phyloP scores from a whole-genome alignment of 805 yeast species.

The Kluyveromyces siamensis region DNA sequence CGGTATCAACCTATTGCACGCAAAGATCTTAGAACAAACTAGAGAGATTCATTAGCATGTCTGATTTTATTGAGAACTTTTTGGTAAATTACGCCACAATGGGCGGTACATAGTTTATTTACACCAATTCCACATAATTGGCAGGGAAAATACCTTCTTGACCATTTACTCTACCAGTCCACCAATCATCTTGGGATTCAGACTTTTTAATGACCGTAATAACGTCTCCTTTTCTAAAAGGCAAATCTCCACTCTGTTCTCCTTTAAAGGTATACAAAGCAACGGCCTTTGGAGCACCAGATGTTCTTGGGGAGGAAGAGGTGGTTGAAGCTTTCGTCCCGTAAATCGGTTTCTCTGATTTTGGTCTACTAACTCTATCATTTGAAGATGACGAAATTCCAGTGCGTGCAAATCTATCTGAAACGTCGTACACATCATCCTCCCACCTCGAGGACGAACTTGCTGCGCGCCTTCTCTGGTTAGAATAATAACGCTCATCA shows the following conservation, averaged over 20 bases:
- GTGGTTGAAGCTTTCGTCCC: slow-evolving; percentile 16
- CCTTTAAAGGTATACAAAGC: slow-evolving; percentile 87
- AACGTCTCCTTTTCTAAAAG: slow-evolving; percentile 91
- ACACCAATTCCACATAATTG: slow-evolving; percentile 75
- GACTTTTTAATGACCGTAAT: slow-evolving; percentile 80
- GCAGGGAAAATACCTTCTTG: slow-evolving; percentile 94
- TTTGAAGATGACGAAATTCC: slow-evolving; percentile 29
- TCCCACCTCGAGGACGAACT: slow-evolving; percentile 58
- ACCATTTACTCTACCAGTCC: slow-evolving; percentile 89
- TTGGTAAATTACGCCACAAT: not conserved
- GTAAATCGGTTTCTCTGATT: slow-evolving; percentile 34
- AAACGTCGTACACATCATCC: slow-evolving; percentile 74
- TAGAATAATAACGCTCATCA: slow-evolving; percentile 19
- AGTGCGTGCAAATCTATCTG: slow-evolving; percentile 31
- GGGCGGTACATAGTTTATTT: not conserved
- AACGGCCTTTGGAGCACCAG: slow-evolving; percentile 63
- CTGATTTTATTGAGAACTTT: not conserved
- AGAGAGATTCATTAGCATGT: too few relatives aligned
- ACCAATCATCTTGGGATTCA: slow-evolving; percentile 92
- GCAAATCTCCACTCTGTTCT: slow-evolving; percentile 86
- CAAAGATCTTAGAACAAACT: too few relatives aligned
- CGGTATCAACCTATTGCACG: not conserved
- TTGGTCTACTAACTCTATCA: slow-evolving; percentile 34
- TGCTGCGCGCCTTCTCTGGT: slow-evolving; percentile 18
- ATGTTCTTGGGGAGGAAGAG: slow-evolving; percentile 14